Conservation (phyloP, 495 filamentous ascomycete genomes). For the Lophiotrema nucula region DNA sequence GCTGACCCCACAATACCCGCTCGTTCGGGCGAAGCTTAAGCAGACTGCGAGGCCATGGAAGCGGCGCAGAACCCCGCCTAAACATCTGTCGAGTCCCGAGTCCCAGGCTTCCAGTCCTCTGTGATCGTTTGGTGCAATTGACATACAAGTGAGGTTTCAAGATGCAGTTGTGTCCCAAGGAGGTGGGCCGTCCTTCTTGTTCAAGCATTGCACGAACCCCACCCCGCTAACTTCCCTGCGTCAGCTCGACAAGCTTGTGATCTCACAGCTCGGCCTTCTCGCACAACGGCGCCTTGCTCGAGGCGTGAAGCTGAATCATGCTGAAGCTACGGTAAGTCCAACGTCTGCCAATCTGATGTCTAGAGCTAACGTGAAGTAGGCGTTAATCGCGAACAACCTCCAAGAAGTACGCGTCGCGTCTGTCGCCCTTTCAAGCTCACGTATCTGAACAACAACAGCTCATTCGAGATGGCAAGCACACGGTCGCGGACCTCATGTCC, state of each 20-base stretch:
- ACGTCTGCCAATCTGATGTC: not conserved
- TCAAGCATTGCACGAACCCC: not conserved
- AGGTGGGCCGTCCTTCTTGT: constrained; percentile 13
- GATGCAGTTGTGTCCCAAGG: constrained; percentile 32
- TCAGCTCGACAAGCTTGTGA: constrained; percentile 93
- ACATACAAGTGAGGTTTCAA: not conserved
- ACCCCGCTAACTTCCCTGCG: constrained; percentile 17
- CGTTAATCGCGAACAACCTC: constrained; percentile 83
- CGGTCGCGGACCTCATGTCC: constrained; percentile 88
- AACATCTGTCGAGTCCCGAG: too few species aligned
- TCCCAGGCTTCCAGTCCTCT: too few species aligned
- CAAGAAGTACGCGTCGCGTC: constrained; percentile 64
- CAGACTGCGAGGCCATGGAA: not conserved
- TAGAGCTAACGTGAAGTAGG: too few species aligned
- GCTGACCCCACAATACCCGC: too few species aligned
- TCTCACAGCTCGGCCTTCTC: constrained; percentile 83
- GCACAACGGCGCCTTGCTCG: constrained; percentile 87
- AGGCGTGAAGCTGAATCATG: constrained; percentile 86
- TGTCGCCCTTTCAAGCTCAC: not conserved
- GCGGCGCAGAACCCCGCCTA: too few species aligned
- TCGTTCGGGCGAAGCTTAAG: not conserved
- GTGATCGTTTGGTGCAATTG: too few species aligned
- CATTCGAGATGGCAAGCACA: constrained; percentile 94
- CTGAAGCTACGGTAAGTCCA: constrained; percentile 75
- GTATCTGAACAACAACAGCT: constrained; percentile 51